Evolutionary conservation across 768 basidiomycete species (phyloP).

Genomic region (Russula griseocarnosa): DNA sequence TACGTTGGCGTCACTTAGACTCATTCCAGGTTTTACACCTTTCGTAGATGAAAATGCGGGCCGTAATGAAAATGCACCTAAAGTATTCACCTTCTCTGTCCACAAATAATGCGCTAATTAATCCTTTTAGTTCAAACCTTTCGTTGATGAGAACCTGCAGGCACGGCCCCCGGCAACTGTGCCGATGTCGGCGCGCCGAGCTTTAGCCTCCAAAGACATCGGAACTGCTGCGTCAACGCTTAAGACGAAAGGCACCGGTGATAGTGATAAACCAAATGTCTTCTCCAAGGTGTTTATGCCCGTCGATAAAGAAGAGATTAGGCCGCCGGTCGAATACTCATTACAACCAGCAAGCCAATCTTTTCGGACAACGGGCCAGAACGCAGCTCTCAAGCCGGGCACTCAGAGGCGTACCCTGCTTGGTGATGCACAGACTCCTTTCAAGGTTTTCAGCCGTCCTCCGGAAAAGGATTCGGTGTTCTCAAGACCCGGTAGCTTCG

Average conservation of each 20-base stretch:
- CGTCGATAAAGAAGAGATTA: slow-evolving; percentile 18
- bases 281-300: slow-evolving; percentile 68
- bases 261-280: slow-evolving; percentile 37
- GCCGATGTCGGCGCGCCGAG: slow-evolving; percentile 38
- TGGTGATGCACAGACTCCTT: slow-evolving; percentile 40
- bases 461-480: slow-evolving; percentile 39
- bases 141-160: slow-evolving; percentile 49
- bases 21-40: slow-evolving; percentile 54
- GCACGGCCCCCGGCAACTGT: slow-evolving; percentile 42
- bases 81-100: slow-evolving; percentile 20
- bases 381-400: slow-evolving; percentile 4
- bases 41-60: slow-evolving; percentile 59
- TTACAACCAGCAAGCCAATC: slow-evolving; percentile 5
- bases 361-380: slow-evolving; percentile 6
- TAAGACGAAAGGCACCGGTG: slow-evolving; percentile 25
- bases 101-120: neutral
- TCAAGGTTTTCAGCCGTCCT: slow-evolving; percentile 71
- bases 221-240: slow-evolving; percentile 31
- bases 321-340: slow-evolving; percentile 10
- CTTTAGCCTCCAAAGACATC: slow-evolving; percentile 51
- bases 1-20: neutral
- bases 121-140: slow-evolving; percentile 57
- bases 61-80: slow-evolving; percentile 42
- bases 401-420: slow-evolving; percentile 38
- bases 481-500: slow-evolving; percentile 34